Percentiles rank a stretch among this genome's conserved stretches.
Evolutionary conservation across 495 filamentous ascomycete genomes (phyloP).

Genomic region (Xylaria palmicola): DNA sequence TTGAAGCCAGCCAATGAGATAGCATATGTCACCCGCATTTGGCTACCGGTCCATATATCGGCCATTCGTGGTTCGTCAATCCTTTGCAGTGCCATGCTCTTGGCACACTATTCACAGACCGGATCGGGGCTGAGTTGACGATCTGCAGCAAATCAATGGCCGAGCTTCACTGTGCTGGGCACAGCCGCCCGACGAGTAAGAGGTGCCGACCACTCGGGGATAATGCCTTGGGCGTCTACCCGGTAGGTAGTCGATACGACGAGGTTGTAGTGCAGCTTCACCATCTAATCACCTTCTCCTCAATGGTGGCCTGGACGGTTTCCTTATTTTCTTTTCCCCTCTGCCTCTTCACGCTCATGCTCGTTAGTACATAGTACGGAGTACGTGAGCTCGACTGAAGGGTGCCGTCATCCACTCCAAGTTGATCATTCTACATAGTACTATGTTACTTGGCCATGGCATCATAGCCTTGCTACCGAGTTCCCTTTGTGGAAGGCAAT

Average conservation of each 20-base stretch:
- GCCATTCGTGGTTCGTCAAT: conserved; percentile 2
- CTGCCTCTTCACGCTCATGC: background rate
- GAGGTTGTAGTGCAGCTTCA: background rate
- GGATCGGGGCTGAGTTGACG: conserved; percentile 2
- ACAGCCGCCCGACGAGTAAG: background rate
- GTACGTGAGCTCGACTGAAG: too few relatives aligned
- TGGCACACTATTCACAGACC: background rate
- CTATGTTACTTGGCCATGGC: background rate
- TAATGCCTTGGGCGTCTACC: background rate
- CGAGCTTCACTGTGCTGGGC: background rate
- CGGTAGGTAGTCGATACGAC: background rate
- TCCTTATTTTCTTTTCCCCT: background rate
- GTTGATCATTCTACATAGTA: too few relatives aligned
- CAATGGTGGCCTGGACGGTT: background rate
- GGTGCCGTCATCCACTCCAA: background rate
- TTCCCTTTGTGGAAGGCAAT: background rate
- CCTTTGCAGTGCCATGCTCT: background rate
- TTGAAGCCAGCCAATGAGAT: background rate
- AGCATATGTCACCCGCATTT: background rate
- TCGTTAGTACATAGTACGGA: too few relatives aligned
- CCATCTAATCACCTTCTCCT: background rate
- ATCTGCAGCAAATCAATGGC: background rate
- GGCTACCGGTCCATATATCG: background rate
- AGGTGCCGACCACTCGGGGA: background rate
- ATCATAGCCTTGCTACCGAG: background rate